Percentiles rank a stretch among this genome's conserved stretches.
Evolutionary conservation across 805 yeast genomes (phyloP).

Genomic region (Sungouiella blattae): DNA sequence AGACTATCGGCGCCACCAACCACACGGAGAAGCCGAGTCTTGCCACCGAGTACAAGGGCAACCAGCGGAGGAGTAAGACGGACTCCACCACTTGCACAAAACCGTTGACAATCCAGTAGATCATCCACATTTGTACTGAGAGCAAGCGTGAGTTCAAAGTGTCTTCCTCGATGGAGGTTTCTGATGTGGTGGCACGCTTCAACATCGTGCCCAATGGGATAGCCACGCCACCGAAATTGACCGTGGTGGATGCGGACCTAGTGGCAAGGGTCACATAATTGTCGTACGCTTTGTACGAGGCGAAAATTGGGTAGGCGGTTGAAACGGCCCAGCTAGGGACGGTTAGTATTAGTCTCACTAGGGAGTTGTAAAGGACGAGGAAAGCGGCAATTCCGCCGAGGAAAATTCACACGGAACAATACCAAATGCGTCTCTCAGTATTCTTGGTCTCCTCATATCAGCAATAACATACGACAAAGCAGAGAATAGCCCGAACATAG

Average conservation of each 20-base stretch:
- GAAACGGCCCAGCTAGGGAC: slow-evolving; percentile 29
- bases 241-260: slow-evolving; percentile 23
- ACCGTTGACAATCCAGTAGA: slow-evolving; percentile 65
- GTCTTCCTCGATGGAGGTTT: slow-evolving; percentile 12
- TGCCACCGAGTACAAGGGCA: slow-evolving; percentile 26
- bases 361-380: too few relatives aligned
- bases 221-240: slow-evolving; percentile 37
- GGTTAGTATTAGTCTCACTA: too few relatives aligned
- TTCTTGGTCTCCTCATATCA: too few relatives aligned
- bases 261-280: slow-evolving; percentile 31
- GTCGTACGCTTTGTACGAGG: slow-evolving; percentile 57
- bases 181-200: slow-evolving; percentile 22
- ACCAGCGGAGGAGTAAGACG: slow-evolving; percentile 40
- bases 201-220: slow-evolving; percentile 37
- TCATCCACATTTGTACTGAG: slow-evolving; percentile 38
- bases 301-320: slow-evolving; percentile 55
- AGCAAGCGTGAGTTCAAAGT: slow-evolving; percentile 22
- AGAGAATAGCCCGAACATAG: slow-evolving; percentile 5
- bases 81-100: slow-evolving; percentile 37
- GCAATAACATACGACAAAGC: slow-evolving; percentile 6
- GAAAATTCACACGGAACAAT: too few relatives aligned
- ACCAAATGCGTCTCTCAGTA: too few relatives aligned
- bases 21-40: slow-evolving; percentile 55
- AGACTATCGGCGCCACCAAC: slow-evolving; percentile 48
- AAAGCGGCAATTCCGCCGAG: too few relatives aligned